Evolutionary conservation across 371 early-diverging fungal genomes (phyloP), one percentile per base, ranked within the genome.

Genomic region (Mucor racemosus): DNA sequence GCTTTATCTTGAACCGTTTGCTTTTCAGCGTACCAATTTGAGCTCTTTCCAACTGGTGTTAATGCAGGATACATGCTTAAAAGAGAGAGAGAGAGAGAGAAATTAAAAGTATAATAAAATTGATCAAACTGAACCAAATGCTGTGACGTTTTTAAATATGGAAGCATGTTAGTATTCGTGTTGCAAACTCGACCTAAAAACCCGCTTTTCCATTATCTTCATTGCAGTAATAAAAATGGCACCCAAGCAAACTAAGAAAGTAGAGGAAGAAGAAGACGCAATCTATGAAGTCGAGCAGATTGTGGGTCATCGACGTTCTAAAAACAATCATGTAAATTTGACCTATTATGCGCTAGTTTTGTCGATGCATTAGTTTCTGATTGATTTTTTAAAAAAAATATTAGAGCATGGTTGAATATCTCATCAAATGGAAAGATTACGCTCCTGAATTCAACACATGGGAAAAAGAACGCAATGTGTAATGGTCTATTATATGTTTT

Each of bases 381-480:
- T 44, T 14, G n/a, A 1, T 62, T 34, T 33, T 53, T 6, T 17
- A 26, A 26, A 26, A 26, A 26, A 26, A n/a, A n/a, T n/a, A 15
- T 35, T 31, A 74, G 72, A 44, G 41, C 17, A n/a, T 34, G 9
- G 13, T 70, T 9, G 75, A 74, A 35, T 77, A 77, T 41, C 55
- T 68, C 5, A 67, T 77, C 33, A 77, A 77, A 56, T 77, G 77
- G 77, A 72, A 77, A 56, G 64, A 67, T 31, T 77, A 77, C 62
- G 67, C 50, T 35, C 57, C 65, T 9, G 57, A 62, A 4, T 40
- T 50, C 7, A 74, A 74, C 44, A 74, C 77, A 0, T 77, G 77
- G 77, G 77, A 77, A 58, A 64, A 61, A 13, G 77, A 77, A 54
- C 17, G 33, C 1, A 71, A 77, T 15, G 62, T 77, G 77, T 77